Evolutionary conservation across 495 filamentous ascomycete genomes (phyloP).

Genomic region (Hypoxylon cercidicola): DNA sequence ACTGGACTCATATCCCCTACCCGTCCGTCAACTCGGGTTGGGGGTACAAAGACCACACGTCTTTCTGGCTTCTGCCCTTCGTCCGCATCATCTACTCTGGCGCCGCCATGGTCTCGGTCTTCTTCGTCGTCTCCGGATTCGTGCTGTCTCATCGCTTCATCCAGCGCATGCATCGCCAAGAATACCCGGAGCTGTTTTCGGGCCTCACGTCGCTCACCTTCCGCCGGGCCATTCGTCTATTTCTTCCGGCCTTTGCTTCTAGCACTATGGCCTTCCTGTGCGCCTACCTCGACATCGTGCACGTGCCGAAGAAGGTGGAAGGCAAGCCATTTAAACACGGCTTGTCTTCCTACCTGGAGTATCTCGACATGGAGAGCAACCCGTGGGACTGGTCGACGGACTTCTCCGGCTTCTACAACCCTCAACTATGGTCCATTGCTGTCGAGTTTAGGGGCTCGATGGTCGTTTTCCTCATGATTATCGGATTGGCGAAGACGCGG

Average conservation of each 20-base stretch:
- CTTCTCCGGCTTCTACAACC: constrained; percentile 50
- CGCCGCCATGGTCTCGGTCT: constrained; percentile 73
- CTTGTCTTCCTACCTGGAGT: constrained; percentile 41
- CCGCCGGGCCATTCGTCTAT: constrained; percentile 68
- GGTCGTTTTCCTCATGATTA: constrained; percentile 55
- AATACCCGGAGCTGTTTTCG: constrained; percentile 44
- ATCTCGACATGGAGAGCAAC: constrained; percentile 51
- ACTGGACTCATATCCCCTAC: constrained; percentile 52
- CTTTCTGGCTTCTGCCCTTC: constrained; percentile 66
- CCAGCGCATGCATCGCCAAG: constrained; percentile 44
- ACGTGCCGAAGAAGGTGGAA: constrained; percentile 41
- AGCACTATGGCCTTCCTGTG: constrained; percentile 64
- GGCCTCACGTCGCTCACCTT: constrained; percentile 69
- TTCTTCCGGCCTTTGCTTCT: constrained; percentile 66
- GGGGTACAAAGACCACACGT: constrained; percentile 49
- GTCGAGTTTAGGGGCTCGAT: constrained; percentile 61
- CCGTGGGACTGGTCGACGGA: constrained; percentile 43
- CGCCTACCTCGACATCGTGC: constrained; percentile 62
- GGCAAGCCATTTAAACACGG: constrained; percentile 50
- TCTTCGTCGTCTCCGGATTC: constrained; percentile 75
- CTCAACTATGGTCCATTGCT: constrained; percentile 64
- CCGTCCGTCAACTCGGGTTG: constrained; percentile 56
- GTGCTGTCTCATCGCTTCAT: constrained; percentile 69
- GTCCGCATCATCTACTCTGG: constrained; percentile 69
- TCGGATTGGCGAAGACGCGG: constrained; percentile 50